Percentiles rank a stretch among this genome's conserved stretches.
Evolutionary conservation across 2,329 filamentous ascomycete species (phyloP).

Genomic region (Aaosphaeria pasadenensis): DNA sequence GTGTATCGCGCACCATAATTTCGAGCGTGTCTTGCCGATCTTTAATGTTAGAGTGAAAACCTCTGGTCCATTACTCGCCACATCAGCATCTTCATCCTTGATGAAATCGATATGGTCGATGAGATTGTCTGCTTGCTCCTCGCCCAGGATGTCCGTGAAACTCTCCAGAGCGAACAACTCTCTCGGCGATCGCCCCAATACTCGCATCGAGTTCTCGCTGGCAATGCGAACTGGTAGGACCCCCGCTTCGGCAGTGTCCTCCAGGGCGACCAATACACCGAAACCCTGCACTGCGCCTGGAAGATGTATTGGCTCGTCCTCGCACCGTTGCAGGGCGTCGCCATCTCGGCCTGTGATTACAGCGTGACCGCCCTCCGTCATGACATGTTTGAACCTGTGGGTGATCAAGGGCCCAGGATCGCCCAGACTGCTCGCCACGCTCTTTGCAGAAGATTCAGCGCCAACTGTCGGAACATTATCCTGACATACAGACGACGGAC

Average conservation of each 20-base stretch:
- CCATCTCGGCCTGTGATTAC: constrained; percentile 78
- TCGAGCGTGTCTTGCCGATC: constrained; percentile 46
- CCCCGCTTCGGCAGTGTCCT: constrained; percentile 59
- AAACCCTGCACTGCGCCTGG: constrained; percentile 81
- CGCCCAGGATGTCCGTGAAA: constrained; percentile 79
- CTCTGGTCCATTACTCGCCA: constrained; percentile 73
- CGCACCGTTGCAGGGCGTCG: constrained; percentile 71
- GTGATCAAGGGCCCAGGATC: constrained; percentile 58
- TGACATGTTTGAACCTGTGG: constrained; percentile 72
- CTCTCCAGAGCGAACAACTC: constrained; percentile 71
- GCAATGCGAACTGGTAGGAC: constrained; percentile 68
- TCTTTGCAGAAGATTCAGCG: constrained; percentile 29
- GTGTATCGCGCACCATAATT: constrained; percentile 84
- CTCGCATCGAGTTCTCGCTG: constrained; percentile 74
- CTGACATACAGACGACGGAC: constrained; percentile 15
- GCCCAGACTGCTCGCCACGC: constrained; percentile 34
- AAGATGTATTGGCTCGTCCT: constrained; percentile 88
- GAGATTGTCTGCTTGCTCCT: constrained; percentile 80
- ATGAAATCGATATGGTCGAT: constrained; percentile 88
- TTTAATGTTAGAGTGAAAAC: constrained; percentile 77
- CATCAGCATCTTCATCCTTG: constrained; percentile 75
- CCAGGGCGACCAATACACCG: constrained; percentile 72
- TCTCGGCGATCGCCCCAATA: constrained; percentile 74
- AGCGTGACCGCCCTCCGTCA: constrained; percentile 74
- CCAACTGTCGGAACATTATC: constrained; percentile 20